Evolutionary conservation across 2,329 filamentous ascomycete species (phyloP).

Genomic region (Penicillium sp.): DNA sequence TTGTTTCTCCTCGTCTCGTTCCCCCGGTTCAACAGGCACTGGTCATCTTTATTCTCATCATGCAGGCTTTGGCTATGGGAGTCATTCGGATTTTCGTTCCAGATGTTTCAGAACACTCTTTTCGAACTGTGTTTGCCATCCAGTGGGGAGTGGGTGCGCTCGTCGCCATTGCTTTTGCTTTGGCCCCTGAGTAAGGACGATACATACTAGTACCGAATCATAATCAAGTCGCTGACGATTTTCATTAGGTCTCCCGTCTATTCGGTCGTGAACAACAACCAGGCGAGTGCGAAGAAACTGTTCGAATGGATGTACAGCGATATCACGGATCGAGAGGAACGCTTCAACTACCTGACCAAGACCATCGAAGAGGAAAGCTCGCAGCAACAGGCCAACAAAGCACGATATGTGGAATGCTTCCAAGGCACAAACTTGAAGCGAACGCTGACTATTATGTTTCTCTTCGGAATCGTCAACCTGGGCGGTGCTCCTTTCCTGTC

Average conservation of each 20-base stretch:
- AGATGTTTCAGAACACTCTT: constrained; percentile 16
- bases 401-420: constrained; percentile 19
- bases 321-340: constrained; percentile 11
- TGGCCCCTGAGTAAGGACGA: constrained; percentile 21
- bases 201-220: not conserved
- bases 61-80: constrained; percentile 24
- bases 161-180: constrained; percentile 15
- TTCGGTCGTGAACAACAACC: constrained; percentile 9
- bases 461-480: constrained; percentile 18
- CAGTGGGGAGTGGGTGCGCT: constrained; percentile 23
- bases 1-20: constrained; percentile 18
- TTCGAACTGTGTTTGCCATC: constrained; percentile 25
- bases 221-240: not conserved
- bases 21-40: constrained; percentile 17
- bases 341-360: constrained; percentile 15
- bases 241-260: constrained; percentile 5
- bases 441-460: constrained; percentile 22
- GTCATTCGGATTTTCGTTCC: constrained; percentile 26
- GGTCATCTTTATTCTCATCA: constrained; percentile 25
- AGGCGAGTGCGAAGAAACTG: constrained; percentile 14
- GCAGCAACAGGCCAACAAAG: constrained; percentile 6
- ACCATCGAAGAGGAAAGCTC: constrained; percentile 21
- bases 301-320: constrained; percentile 17
- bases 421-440: constrained; percentile 21
- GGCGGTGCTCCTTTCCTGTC: constrained; percentile 21